These are phyloP conservation scores for Ceratocystiopsis sp. DNA, from an alignment of 2,329 filamentous ascomycete species.

Conservation along the genomic window DNA sequence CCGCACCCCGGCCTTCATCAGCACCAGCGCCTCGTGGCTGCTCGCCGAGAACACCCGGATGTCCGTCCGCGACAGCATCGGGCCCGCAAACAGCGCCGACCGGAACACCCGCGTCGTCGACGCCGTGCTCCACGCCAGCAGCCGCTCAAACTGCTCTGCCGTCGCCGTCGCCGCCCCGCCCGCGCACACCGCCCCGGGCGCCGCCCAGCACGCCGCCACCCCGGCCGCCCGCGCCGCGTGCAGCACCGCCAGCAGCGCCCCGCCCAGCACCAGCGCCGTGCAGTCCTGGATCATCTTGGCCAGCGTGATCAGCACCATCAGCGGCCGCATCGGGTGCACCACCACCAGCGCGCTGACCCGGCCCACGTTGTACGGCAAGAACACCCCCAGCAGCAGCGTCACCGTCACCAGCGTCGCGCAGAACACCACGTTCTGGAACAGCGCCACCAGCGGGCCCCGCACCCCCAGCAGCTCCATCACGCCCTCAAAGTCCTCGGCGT, in stretches of 20 bases:
- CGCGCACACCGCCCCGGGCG: no score
- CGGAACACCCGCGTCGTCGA: constrained; percentile 16
- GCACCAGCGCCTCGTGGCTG: constrained; percentile 52
- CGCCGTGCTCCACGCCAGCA: constrained; percentile 30
- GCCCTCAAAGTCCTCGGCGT: constrained; percentile 88
- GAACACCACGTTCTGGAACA: constrained; percentile 91
- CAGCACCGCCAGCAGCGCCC: constrained; percentile 18
- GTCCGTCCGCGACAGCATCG: constrained; percentile 37
- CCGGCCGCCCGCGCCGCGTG: constrained; percentile 22
- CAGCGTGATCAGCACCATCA: constrained; percentile 53
- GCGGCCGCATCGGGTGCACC: constrained; percentile 61
- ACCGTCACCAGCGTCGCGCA: constrained; percentile 78
- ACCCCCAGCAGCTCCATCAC: constrained; percentile 93
- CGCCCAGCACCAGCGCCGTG: constrained; percentile 46
- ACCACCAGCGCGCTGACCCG: constrained; percentile 66
- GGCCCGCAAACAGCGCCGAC: constrained; percentile 22
- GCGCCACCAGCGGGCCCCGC: constrained; percentile 75
- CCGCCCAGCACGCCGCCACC: constrained; percentile 15
- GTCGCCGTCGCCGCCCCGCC: no score
- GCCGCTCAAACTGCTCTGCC: constrained; percentile 19
- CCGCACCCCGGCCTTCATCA: constrained; percentile 37
- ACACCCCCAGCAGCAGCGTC: constrained; percentile 72
- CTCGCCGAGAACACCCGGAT: constrained; percentile 62
- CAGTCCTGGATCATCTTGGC: constrained; percentile 70
- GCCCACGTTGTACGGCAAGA: constrained; percentile 82